phyloP scores from a whole-genome alignment of 2,329 filamentous ascomycete species.

The Aspergillus chevalieri region DNA sequence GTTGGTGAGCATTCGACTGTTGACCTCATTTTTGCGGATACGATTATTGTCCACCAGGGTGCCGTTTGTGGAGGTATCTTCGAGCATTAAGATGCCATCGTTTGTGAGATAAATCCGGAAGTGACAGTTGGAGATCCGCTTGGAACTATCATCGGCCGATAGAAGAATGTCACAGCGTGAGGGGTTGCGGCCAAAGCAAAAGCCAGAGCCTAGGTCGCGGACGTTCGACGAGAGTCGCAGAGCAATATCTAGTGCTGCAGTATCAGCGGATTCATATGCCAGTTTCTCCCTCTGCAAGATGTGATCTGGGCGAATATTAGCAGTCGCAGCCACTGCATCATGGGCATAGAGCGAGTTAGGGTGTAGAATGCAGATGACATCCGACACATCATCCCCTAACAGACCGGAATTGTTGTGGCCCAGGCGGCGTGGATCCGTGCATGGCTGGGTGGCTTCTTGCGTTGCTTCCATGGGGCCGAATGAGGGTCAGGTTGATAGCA shows the following conservation, averaged over 20 bases:
- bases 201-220: slow-evolving; percentile 65
- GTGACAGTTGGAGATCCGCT: slow-evolving; percentile 85
- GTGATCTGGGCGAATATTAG: slow-evolving; percentile 49
- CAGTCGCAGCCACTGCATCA: slow-evolving; percentile 58
- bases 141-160: slow-evolving; percentile 61
- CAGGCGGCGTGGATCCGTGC: slow-evolving; percentile 71
- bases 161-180: slow-evolving; percentile 66
- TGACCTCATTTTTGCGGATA: slow-evolving; percentile 50
- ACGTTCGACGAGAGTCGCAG: slow-evolving; percentile 69
- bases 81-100: slow-evolving; percentile 81
- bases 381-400: slow-evolving; percentile 72
- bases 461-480: slow-evolving; percentile 41
- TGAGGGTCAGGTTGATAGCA: not conserved
- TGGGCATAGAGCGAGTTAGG: slow-evolving; percentile 69
- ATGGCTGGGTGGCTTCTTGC: slow-evolving; percentile 67
- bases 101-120: slow-evolving; percentile 88
- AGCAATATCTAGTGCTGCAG: slow-evolving; percentile 57
- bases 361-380: slow-evolving; percentile 83
- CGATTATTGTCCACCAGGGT: slow-evolving; percentile 73
- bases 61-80: slow-evolving; percentile 93
- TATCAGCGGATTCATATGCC: slow-evolving; percentile 34
- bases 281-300: slow-evolving; percentile 50
- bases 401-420: slow-evolving; percentile 79
- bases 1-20: slow-evolving; percentile 61
- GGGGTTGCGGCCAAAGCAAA: slow-evolving; percentile 76